These are phyloP conservation scores for Pyrus hybrid DNA, from an alignment of 331 rosid genomes.

Conservation along the genomic window DNA sequence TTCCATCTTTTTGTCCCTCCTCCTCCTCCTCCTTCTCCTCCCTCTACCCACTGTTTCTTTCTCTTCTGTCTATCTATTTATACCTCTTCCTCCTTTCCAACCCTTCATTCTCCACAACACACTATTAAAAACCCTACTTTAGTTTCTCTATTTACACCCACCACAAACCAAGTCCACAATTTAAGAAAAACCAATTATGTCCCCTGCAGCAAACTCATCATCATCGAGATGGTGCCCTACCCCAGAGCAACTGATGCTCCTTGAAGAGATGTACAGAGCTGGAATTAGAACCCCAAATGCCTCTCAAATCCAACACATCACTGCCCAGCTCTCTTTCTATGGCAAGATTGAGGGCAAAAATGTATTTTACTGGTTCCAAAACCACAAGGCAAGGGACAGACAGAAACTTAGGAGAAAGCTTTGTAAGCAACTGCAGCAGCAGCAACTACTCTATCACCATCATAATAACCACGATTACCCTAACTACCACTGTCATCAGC, in stretches of 20 bases:
- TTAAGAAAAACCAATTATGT: conserved; percentile 31
- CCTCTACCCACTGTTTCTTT: conserved; percentile 28
- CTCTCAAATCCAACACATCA: conserved; percentile 82
- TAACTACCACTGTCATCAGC: background rate
- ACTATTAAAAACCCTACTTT: background rate
- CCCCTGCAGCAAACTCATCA: conserved; percentile 33
- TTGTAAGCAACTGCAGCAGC: conserved; percentile 64
- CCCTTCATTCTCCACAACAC: background rate
- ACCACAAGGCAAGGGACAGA: conserved; percentile 94
- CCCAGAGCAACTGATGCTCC: conserved; percentile 83
- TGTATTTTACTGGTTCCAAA: conserved; percentile 97
- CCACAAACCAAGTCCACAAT: background rate
- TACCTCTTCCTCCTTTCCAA: conserved; percentile 15
- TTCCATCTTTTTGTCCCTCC: background rate
- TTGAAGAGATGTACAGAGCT: conserved; percentile 75
- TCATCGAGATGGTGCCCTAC: conserved; percentile 93
- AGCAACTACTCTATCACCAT: conserved; percentile 29
- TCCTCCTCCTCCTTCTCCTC: background rate
- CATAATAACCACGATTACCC: background rate
- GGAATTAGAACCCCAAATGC: conserved; percentile 86
- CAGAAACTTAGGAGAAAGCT: conserved; percentile 81
- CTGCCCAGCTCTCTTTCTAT: conserved; percentile 76
- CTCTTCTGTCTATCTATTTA: conserved; percentile 39
- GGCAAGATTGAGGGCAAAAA: conserved; percentile 92
- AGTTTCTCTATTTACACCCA: background rate